Evolutionary conservation across 1,284 basidiomycete species (phyloP), one percentile per base, ranked within the genome.

Genomic region (Moniliella sp.): DNA sequence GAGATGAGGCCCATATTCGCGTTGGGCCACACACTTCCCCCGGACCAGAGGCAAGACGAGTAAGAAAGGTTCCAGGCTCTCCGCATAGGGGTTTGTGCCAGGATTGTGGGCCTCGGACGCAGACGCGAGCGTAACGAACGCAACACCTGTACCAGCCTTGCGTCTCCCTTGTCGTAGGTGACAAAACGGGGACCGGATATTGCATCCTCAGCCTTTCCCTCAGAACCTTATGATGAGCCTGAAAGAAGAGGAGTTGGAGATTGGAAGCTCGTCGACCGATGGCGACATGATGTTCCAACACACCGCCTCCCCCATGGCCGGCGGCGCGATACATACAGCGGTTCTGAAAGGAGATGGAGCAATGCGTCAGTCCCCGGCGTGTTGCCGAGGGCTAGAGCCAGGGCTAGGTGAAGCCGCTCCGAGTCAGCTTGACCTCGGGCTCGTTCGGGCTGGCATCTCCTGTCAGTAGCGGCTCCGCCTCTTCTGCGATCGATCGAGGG

Each of bases 11-110:
- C 67, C 62, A 0, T 75, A 69, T 36, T 76, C 62, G 94, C 76
- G 49, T 82, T 86, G 26, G 73, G 68, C 91, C 88, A 97, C 12
- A 93, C 73, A 97, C 79, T 58, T 97, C 88, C 27, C 88, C 71
- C 5, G 88, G 88, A 57, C 97, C 88, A 0, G 84, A 86, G 0
- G 88, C 86, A 45, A 51, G 50, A 10, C 34, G 33, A 0, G 55
- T 53, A 0, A 34, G 25, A 27, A 46, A 50, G 21, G 36, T 42
- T 11, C 45, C 50, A 1, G 57, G 56, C 17, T 47, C 1, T 47
- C 50, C n/a, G 52, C 57, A 57, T 86, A 79, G 0, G 78, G 78
- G 0, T 75, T 71, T 61, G 94, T 91, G 2, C 78, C 68, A 0
- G 83, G 83, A 27, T 80, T 76, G 75, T 97, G 86, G 1, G 26